phyloP scores from a whole-genome alignment of 352 stramenopile genomes.

The Pythium grandisporangium region DNA sequence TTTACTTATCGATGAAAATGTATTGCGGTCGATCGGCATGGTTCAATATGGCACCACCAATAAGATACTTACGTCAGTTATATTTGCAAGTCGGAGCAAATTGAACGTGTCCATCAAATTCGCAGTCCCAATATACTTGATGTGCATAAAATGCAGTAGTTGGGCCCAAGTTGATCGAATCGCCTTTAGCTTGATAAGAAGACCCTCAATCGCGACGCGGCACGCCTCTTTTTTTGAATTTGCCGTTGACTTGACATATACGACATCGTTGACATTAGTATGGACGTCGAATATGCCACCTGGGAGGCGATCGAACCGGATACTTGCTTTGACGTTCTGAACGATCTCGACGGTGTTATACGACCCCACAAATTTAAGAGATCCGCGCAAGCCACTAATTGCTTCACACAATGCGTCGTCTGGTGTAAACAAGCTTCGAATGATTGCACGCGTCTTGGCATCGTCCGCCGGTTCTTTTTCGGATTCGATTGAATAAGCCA shows the following conservation, averaged over 20 bases:
- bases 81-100: slow-evolving; percentile 49
- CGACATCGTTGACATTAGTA: slow-evolving; percentile 56
- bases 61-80: slow-evolving; percentile 36
- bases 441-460: slow-evolving; percentile 47
- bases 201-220: slow-evolving; percentile 46
- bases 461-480: slow-evolving; percentile 36
- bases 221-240: slow-evolving; percentile 49
- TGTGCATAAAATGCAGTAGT: slow-evolving; percentile 64
- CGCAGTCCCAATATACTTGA: slow-evolving; percentile 35
- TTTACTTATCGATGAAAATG: not conserved
- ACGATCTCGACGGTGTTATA: slow-evolving; percentile 32
- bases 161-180: slow-evolving; percentile 52
- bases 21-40: no score
- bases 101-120: slow-evolving; percentile 52
- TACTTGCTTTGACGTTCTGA: slow-evolving; percentile 58
- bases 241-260: slow-evolving; percentile 31
- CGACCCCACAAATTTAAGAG: slow-evolving; percentile 49
- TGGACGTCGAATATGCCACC: slow-evolving; percentile 48
- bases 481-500: slow-evolving; percentile 35
- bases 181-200: slow-evolving; percentile 37
- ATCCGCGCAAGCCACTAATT: slow-evolving; percentile 41
- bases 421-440: slow-evolving; percentile 70
- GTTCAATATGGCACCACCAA: no score
- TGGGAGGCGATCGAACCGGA: slow-evolving; percentile 48
- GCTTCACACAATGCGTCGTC: slow-evolving; percentile 47